These are phyloP conservation scores for Rhinocladiella mackenziei DNA, from an alignment of 2,329 filamentous ascomycete species.

Conservation along the genomic window DNA sequence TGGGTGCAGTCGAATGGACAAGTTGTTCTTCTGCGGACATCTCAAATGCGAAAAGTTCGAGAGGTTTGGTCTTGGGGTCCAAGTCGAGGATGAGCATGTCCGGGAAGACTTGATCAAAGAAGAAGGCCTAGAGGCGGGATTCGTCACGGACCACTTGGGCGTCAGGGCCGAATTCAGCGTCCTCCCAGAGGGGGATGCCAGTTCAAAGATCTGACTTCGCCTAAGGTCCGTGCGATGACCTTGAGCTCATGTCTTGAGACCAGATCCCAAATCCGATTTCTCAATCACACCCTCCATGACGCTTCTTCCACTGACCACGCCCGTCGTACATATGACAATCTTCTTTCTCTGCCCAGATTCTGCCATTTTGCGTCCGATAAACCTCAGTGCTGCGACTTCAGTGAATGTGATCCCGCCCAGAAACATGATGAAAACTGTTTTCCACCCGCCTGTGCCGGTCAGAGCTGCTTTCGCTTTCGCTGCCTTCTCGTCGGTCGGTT, in stretches of 20 bases:
- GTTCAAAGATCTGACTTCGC: neutral
- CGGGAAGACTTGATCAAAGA: conserved; percentile 22
- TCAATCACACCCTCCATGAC: conserved; percentile 86
- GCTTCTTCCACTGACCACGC: conserved; percentile 80
- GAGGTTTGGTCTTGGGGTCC: conserved; percentile 48
- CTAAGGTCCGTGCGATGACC: neutral
- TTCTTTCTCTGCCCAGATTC: conserved; percentile 60
- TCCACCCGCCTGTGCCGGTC: conserved; percentile 68
- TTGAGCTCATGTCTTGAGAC: conserved; percentile 8
- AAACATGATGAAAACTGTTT: conserved; percentile 94
- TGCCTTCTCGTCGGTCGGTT: conserved; percentile 79
- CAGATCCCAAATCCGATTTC: conserved; percentile 39
- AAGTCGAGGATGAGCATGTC: conserved; percentile 33
- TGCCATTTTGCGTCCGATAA: conserved; percentile 80
- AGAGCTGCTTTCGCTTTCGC: conserved; percentile 80
- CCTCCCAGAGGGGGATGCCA: neutral
- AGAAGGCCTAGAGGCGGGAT: conserved; percentile 26
- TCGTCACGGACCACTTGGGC: conserved; percentile 30
- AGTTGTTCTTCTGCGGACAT: conserved; percentile 48
- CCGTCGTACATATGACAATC: conserved; percentile 88
- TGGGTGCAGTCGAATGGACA: conserved; percentile 54
- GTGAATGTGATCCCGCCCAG: conserved; percentile 95
- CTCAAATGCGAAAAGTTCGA: conserved; percentile 47
- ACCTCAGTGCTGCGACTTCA: conserved; percentile 88
- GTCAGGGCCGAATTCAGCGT: conserved; percentile 26